These are phyloP conservation scores for Leccinum rimulosum DNA, from an alignment of 768 basidiomycete genomes.

Conservation along the genomic window DNA sequence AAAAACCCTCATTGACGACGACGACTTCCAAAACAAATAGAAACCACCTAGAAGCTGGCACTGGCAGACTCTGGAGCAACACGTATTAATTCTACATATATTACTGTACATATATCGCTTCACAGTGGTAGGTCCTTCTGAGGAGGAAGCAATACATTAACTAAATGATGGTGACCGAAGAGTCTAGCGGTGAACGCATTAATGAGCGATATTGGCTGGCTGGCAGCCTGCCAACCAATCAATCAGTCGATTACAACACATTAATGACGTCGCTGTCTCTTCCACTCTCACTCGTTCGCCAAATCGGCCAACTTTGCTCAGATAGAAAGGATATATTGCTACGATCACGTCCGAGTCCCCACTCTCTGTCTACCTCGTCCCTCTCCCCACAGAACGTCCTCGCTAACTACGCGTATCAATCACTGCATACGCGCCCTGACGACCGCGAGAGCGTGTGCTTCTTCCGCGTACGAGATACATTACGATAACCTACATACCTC, in stretches of 20 bases:
- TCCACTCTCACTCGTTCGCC: neutral
- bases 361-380: neutral
- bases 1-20: neutral
- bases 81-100: no score
- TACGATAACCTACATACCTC: neutral
- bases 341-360: neutral
- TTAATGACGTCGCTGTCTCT: neutral
- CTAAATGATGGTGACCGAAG: neutral
- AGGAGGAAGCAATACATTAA: neutral
- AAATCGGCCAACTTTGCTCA: neutral
- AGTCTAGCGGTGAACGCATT: neutral
- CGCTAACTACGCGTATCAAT: neutral
- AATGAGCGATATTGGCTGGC: neutral
- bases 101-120: neutral
- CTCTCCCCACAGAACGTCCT: neutral
- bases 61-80: no score
- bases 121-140: neutral
- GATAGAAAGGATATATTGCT: neutral
- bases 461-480: neutral
- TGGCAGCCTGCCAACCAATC: neutral
- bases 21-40: neutral
- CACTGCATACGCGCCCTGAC: neutral
- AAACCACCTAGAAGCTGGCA: neutral
- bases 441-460: neutral
- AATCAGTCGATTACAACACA: neutral